Evolutionary conservation across 2,329 filamentous ascomycete genomes (phyloP), one percentile per base, ranked within the genome.

Genomic region (Stagonosporopsis chrysanthemi): DNA sequence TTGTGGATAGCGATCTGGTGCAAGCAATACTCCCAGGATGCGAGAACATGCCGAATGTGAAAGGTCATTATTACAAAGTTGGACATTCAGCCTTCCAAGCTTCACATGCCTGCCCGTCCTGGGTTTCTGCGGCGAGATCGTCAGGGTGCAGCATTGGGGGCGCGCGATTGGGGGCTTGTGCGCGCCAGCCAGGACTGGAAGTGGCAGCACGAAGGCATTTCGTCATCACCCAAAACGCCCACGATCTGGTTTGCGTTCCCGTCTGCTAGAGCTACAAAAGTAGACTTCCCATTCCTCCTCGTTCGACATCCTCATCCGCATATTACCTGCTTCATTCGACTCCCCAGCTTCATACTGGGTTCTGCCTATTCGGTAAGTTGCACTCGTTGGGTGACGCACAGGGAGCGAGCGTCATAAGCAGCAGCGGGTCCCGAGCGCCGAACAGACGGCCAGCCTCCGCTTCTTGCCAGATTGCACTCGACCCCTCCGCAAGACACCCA

Each of bases 391-490:
- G 63, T 65, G 56, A 64, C 61, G 63, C 63, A 67, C 61, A 56
- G 46, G 52, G 56, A 59, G 62, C 68, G 67, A 54, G 62, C 68
- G 67, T 70, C 71, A 68, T 65, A 58, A 49, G 59, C 50, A 58
- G 56, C 61, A 66, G 66, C 65, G 69, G 68, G 67, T 68, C 65
- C 70, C 64, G 62, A 63, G 59, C 62, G 66, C 64, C 58, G 58
- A 56, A 58, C 50, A 60, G 46, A 56, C 45, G 52, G 54, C 68
- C 70, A 70, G 69, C 70, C 70, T 67, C 68, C 60, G 57, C 48
- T 62, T 72, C 53, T 68, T 69, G 73, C 67, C 74, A 76, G 68
- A 72, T 74, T 73, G 68, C 72, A 69, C 61, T 64, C 54, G 52
- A 55, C 62, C 62, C 58, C 61, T 48, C 52, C 28, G 28, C 55